phyloP scores from a whole-genome alignment of 1,284 basidiomycete species.

The Fereydounia khargensis region DNA sequence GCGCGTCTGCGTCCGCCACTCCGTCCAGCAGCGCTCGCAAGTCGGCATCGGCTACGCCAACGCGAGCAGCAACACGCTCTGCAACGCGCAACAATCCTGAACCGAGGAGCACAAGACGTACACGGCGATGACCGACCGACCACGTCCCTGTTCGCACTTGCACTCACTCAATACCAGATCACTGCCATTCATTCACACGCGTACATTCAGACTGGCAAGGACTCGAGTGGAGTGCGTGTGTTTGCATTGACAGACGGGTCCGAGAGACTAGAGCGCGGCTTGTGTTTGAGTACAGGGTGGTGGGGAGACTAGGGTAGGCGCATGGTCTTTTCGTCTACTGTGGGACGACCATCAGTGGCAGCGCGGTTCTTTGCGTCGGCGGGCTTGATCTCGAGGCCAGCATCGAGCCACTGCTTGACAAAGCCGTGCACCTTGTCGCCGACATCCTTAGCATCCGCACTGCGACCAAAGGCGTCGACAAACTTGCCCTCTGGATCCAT shows the following conservation, averaged over 20 bases:
- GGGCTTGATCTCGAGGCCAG: constrained; percentile 32
- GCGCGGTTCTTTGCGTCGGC: constrained; percentile 70
- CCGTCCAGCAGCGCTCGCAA: constrained; percentile 15
- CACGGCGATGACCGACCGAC: not conserved
- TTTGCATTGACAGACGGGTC: too few species aligned
- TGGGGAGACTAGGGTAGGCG: too few species aligned
- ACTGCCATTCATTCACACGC: too few species aligned
- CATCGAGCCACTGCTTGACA: constrained; percentile 61
- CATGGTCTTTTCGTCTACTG: constrained; percentile 8
- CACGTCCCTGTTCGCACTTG: too few species aligned
- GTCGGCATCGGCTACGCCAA: constrained; percentile 8
- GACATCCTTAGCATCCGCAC: constrained; percentile 71
- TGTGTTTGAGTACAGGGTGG: too few species aligned
- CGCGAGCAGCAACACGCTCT: constrained; percentile 12
- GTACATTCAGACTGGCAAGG: too few species aligned
- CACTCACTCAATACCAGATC: too few species aligned
- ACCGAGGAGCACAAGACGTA: not conserved
- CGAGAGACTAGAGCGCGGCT: too few species aligned
- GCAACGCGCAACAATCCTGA: constrained; percentile 6
- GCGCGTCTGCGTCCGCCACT: not conserved
- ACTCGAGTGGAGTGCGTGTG: too few species aligned
- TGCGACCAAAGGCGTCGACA: constrained; percentile 94
- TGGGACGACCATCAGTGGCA: constrained; percentile 30
- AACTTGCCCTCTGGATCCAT: constrained; percentile 94
- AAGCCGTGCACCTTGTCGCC: constrained; percentile 62